phyloP scores from a whole-genome alignment of 495 filamentous ascomycete species.

The Trichocladium uniseriatum region DNA sequence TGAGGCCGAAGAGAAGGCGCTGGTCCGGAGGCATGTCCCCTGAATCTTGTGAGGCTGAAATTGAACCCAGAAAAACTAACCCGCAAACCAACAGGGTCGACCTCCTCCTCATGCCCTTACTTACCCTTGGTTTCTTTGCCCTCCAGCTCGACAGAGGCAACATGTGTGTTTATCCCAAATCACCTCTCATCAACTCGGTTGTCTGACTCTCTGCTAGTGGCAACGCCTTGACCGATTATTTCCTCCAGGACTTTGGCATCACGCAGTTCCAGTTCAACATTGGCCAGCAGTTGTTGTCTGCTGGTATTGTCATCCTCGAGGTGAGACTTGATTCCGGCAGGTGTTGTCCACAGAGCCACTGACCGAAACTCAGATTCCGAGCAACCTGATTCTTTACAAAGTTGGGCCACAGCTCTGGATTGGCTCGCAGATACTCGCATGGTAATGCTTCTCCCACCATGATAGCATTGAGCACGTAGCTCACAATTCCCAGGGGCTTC shows the following conservation, averaged over 20 bases:
- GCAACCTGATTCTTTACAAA: slow-evolving; percentile 46
- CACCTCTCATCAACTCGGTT: background rate
- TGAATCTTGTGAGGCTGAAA: background rate
- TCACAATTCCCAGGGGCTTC: slow-evolving; percentile 30
- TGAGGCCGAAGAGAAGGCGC: slow-evolving; percentile 27
- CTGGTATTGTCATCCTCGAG: slow-evolving; percentile 49
- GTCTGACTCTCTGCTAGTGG: slow-evolving; percentile 3
- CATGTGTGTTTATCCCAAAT: slow-evolving; percentile 12
- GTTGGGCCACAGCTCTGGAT: slow-evolving; percentile 49
- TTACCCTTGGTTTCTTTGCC: slow-evolving; percentile 50
- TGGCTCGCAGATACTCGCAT: slow-evolving; percentile 47
- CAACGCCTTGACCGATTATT: slow-evolving; percentile 29
- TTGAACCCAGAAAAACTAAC: background rate
- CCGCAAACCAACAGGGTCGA: slow-evolving; percentile 34
- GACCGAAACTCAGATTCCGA: slow-evolving; percentile 33
- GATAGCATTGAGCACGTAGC: background rate
- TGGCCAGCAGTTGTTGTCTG: slow-evolving; percentile 45
- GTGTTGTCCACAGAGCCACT: background rate
- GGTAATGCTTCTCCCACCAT: slow-evolving; percentile 15
- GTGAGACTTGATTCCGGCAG: background rate
- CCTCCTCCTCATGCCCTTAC: slow-evolving; percentile 40
- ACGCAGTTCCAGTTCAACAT: slow-evolving; percentile 50
- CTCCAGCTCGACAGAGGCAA: slow-evolving; percentile 44
- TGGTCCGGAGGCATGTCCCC: slow-evolving; percentile 24
- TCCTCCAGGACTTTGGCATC: slow-evolving; percentile 45